Evolutionary conservation across 2,329 filamentous ascomycete genomes (phyloP).

Genomic region (Plectosphaerella sp.): DNA sequence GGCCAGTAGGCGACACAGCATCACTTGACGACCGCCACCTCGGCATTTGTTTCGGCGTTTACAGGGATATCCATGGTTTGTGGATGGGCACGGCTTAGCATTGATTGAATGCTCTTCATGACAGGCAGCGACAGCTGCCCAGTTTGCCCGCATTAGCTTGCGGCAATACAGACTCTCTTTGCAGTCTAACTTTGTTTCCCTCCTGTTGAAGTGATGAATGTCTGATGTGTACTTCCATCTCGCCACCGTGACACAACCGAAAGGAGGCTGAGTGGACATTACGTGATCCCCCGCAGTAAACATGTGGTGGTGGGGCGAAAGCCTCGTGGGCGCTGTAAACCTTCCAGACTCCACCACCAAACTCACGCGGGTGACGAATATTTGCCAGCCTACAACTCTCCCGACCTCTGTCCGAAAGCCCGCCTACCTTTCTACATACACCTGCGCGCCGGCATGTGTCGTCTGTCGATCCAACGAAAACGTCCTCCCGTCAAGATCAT

Average conservation of each 20-base stretch:
- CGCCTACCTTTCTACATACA: neutral
- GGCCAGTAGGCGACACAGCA: slow-evolving; percentile 47
- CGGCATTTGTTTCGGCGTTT: neutral
- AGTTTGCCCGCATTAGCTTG: neutral
- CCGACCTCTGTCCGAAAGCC: neutral
- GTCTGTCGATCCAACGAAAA: neutral
- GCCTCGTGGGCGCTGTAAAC: neutral
- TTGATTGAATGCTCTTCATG: neutral
- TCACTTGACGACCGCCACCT: neutral
- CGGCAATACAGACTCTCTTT: neutral
- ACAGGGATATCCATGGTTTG: neutral
- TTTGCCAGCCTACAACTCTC: neutral
- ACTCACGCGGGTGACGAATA: no score
- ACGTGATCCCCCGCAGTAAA: neutral
- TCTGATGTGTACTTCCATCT: neutral
- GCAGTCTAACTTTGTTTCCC: neutral
- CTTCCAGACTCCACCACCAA: no score
- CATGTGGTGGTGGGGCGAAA: neutral
- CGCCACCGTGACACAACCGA: neutral
- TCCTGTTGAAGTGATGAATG: neutral
- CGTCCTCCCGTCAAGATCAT: neutral
- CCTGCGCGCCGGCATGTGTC: neutral
- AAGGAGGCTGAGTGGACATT: neutral
- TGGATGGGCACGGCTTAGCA: neutral
- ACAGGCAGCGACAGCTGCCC: neutral